Percentiles rank a stretch among this genome's conserved stretches.
Conservation (phyloP, 495 filamentous ascomycete species). For the Jackrogersella minutella region DNA sequence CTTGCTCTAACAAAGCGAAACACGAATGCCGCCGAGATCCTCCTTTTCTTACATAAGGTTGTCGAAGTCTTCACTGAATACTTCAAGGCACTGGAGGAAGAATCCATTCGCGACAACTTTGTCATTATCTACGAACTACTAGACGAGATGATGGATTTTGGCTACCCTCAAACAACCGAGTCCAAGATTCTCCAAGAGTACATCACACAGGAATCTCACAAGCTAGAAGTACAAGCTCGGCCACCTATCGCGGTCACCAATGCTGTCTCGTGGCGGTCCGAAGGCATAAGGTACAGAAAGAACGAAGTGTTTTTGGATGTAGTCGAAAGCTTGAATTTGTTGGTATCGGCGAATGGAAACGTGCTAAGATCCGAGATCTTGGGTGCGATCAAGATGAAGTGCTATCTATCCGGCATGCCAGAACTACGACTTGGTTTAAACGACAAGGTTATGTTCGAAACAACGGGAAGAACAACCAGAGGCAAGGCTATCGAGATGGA, state of each 20-base stretch:
- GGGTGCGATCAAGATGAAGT: slow-evolving; percentile 99
- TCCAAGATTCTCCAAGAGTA: slow-evolving; percentile 99
- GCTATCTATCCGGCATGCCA: slow-evolving; percentile 98
- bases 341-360: slow-evolving; percentile 94
- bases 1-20: slow-evolving; percentile 98
- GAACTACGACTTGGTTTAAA: slow-evolving; percentile 94
- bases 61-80: slow-evolving; percentile 99
- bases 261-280: slow-evolving; percentile 95
- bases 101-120: slow-evolving; percentile 99
- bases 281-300: slow-evolving; percentile 98
- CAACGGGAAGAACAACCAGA: slow-evolving; percentile 90
- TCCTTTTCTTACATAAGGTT: slow-evolving; percentile 97
- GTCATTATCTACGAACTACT: slow-evolving; percentile 99
- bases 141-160: slow-evolving; percentile 99
- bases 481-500: slow-evolving; percentile 99
- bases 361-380: slow-evolving; percentile 97
- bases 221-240: slow-evolving; percentile 96
- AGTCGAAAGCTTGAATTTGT: slow-evolving; percentile 94
- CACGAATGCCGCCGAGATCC: slow-evolving; percentile 97
- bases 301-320: slow-evolving; percentile 99
- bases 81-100: slow-evolving; percentile 99
- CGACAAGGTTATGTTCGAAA: slow-evolving; percentile 99
- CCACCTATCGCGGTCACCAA: slow-evolving; percentile 99
- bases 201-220: slow-evolving; percentile 99
- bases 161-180: slow-evolving; percentile 98